Conservation (phyloP, 148 eudicot genomes). For the Camellia granthamiana region DNA sequence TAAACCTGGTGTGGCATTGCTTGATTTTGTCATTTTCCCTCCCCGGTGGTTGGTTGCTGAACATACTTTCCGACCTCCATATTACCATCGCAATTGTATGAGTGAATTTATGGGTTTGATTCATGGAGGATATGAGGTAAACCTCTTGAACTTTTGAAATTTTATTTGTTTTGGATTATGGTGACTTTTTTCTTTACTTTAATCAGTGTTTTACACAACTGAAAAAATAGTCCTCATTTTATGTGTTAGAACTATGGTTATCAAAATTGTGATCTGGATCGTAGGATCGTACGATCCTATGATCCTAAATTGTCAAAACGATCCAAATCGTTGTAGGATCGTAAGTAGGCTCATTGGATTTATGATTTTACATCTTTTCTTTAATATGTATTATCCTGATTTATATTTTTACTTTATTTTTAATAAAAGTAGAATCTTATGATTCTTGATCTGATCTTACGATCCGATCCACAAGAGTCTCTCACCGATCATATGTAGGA, state of each 20-base stretch:
- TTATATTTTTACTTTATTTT: too few relatives aligned
- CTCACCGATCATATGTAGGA: too few relatives aligned
- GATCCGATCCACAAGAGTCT: too few relatives aligned
- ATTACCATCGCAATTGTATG: conserved; percentile 98
- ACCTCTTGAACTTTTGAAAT: background rate
- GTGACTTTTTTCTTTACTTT: background rate
- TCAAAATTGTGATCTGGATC: too few relatives aligned
- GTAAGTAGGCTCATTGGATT: too few relatives aligned
- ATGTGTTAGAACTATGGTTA: background rate
- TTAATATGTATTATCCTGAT: too few relatives aligned
- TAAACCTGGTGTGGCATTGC: conserved; percentile 96
- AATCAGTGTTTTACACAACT: background rate
- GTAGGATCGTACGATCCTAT: too few relatives aligned
- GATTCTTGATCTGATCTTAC: too few relatives aligned
- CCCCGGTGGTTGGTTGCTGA: conserved; percentile 99
- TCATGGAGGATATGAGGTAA: conserved; percentile 92
- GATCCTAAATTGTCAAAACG: too few relatives aligned
- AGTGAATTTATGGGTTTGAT: conserved; percentile 99
- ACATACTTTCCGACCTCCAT: conserved; percentile 97
- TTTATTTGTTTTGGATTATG: background rate
- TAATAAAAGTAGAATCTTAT: too few relatives aligned
- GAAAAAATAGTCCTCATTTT: background rate
- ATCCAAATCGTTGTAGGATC: too few relatives aligned
- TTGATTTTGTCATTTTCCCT: conserved; percentile 96
- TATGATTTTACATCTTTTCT: too few relatives aligned